These are phyloP conservation scores for Haematococcus lacustris DNA, from an alignment of 139 green algal species.

Conservation along the genomic window DNA sequence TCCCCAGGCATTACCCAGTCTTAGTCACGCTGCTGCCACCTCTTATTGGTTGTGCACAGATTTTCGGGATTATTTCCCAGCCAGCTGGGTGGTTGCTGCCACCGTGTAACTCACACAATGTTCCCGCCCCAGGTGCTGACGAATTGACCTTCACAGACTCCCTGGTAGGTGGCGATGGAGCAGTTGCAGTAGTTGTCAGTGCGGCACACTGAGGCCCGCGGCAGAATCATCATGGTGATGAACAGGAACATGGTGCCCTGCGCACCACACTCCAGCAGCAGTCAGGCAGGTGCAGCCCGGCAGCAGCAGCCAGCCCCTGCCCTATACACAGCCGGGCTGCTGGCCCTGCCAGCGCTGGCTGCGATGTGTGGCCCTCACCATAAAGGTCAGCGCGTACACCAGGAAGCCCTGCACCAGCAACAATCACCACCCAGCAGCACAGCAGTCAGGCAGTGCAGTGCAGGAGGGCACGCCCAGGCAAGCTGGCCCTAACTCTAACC, in stretches of 20 bases:
- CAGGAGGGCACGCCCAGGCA: neutral
- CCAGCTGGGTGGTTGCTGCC: no score
- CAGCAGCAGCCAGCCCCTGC: neutral
- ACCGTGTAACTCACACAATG: constrained; percentile 1
- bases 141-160: neutral
- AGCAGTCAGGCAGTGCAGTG: neutral
- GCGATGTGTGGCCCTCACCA: neutral
- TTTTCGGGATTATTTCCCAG: no score
- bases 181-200: constrained; percentile 2
- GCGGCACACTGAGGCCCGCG: neutral
- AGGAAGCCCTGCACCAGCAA: neutral
- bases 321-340: neutral
- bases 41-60: no score
- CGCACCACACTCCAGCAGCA: neutral
- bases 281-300: neutral
- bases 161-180: neutral
- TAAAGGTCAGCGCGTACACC: neutral
- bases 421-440: neutral
- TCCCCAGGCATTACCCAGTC: no score
- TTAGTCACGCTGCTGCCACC: no score
- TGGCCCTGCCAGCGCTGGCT: neutral
- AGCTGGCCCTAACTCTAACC: neutral
- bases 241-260: constrained; percentile 1
- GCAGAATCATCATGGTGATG: constrained; percentile 4
- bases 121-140: constrained; percentile 2